These are phyloP conservation scores for Eimeria necatrix DNA, from an alignment of 169 alveolate species.

Conservation along the genomic window DNA sequence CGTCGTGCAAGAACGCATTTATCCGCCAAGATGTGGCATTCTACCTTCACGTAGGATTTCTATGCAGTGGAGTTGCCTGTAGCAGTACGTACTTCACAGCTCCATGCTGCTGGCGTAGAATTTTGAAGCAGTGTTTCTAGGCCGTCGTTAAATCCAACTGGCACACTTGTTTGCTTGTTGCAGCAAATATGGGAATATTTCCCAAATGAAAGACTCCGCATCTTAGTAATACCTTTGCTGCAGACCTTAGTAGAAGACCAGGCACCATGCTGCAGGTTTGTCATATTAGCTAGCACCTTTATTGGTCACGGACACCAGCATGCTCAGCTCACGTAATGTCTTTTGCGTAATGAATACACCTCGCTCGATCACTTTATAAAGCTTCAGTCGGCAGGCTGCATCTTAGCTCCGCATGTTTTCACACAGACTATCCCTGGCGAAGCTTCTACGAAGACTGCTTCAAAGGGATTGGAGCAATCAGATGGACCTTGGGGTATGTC, in stretches of 20 bases:
- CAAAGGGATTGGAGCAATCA: not conserved
- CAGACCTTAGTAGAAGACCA: constrained; percentile 59
- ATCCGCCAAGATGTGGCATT: constrained; percentile 68
- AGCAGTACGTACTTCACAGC: not conserved
- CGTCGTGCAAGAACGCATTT: constrained; percentile 61
- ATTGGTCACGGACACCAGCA: not conserved
- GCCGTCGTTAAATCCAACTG: not conserved
- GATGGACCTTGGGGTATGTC: constrained; percentile 14
- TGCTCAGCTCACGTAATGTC: not conserved
- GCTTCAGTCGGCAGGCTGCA: too few species aligned
- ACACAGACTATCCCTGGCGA: constrained; percentile 67
- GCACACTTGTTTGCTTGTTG: not conserved
- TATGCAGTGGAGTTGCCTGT: not conserved
- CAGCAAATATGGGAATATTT: constrained; percentile 71
- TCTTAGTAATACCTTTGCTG: constrained; percentile 33
- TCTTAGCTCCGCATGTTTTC: not conserved
- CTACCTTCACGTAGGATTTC: constrained; percentile 31
- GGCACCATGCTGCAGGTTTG: constrained; percentile 75
- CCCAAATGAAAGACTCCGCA: not conserved
- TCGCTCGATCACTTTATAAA: too few species aligned
- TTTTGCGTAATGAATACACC: too few species aligned
- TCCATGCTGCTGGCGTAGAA: not conserved
- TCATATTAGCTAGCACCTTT: not conserved
- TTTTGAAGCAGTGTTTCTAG: not conserved
- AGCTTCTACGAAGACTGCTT: constrained; percentile 29